A percentile compares a stretch with the other conserved stretches of the same genome.
Conservation (phyloP, 345 rosid genomes). For the Fremontodendron californicum region DNA sequence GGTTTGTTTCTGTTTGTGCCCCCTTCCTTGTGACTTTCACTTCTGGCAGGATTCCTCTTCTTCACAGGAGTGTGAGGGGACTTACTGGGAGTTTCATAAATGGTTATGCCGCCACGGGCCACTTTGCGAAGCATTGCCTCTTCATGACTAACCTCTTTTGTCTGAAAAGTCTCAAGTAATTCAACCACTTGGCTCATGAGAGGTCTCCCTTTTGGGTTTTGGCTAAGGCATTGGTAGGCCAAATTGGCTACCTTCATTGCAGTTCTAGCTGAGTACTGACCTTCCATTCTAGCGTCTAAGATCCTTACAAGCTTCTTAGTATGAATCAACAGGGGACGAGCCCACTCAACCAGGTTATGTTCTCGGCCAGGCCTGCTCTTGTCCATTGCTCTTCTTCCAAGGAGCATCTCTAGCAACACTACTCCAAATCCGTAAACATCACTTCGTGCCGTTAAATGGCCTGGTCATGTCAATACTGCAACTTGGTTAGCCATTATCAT, state of each 20-base stretch:
- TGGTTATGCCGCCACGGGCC: conserved; percentile 34
- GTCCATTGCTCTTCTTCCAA: conserved; percentile 94
- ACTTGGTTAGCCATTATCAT: conserved; percentile 4
- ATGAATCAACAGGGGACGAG: conserved; percentile 76
- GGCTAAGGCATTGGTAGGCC: conserved; percentile 88
- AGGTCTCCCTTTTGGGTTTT: conserved; percentile 88
- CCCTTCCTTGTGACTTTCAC: conserved; percentile 20
- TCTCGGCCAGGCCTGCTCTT: conserved; percentile 85
- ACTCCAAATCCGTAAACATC: conserved; percentile 97
- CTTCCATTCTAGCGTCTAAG: conserved; percentile 87
- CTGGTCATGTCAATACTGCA: conserved; percentile 35
- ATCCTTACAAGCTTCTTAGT: conserved; percentile 85
- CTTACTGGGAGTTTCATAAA: conserved; percentile 44
- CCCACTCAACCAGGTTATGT: conserved; percentile 97
- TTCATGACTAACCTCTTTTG: conserved; percentile 31
- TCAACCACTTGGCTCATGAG: conserved; percentile 82
- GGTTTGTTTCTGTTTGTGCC: conserved; percentile 26
- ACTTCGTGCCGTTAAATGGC: conserved; percentile 93
- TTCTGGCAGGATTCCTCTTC: conserved; percentile 17
- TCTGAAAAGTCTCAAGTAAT: conserved; percentile 56
- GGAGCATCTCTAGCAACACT: conserved; percentile 89
- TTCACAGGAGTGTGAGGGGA: conserved; percentile 11
- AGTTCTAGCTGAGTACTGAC: conserved; percentile 57
- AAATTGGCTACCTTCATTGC: conserved; percentile 74
- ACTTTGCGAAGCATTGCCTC: conserved; percentile 41